Evolutionary conservation across 225 moss, liverwort and hornwort genomes (phyloP).

Genomic region (Ulota crispa): DNA sequence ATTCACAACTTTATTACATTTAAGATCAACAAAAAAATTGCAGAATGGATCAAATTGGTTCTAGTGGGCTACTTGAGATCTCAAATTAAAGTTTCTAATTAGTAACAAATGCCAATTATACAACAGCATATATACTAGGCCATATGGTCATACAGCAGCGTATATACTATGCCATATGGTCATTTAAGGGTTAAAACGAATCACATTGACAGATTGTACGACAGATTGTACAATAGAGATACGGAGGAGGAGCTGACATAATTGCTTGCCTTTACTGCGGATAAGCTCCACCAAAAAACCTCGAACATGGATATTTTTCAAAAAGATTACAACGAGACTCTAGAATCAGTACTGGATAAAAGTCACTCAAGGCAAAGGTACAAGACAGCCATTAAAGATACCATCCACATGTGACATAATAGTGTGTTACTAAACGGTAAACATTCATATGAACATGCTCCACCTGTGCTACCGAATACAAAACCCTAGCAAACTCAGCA

Average conservation of each 20-base stretch:
- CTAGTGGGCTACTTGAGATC: too few relatives aligned
- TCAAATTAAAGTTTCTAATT: too few relatives aligned
- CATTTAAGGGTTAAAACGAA: too few relatives aligned
- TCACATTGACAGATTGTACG: not conserved
- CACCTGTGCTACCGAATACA: not conserved
- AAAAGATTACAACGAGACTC: not conserved
- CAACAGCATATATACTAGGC: too few relatives aligned
- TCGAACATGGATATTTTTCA: not conserved
- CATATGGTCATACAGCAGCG: too few relatives aligned
- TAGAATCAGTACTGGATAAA: not conserved
- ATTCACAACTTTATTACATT: too few relatives aligned
- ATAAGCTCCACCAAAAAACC: not conserved
- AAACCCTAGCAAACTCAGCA: constrained; percentile 1
- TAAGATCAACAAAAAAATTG: too few relatives aligned
- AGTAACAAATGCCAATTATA: too few relatives aligned
- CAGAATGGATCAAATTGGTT: too few relatives aligned
- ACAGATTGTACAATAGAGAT: not conserved
- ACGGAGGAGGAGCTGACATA: not conserved
- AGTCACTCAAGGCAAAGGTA: not conserved
- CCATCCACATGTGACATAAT: not conserved
- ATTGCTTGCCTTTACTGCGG: not conserved
- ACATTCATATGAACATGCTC: not conserved
- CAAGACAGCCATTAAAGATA: not conserved
- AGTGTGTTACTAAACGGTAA: not conserved
- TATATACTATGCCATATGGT: too few relatives aligned